Evolutionary conservation across 345 rosid genomes (phyloP).

Genomic region (Aurinia saxatilis): DNA sequence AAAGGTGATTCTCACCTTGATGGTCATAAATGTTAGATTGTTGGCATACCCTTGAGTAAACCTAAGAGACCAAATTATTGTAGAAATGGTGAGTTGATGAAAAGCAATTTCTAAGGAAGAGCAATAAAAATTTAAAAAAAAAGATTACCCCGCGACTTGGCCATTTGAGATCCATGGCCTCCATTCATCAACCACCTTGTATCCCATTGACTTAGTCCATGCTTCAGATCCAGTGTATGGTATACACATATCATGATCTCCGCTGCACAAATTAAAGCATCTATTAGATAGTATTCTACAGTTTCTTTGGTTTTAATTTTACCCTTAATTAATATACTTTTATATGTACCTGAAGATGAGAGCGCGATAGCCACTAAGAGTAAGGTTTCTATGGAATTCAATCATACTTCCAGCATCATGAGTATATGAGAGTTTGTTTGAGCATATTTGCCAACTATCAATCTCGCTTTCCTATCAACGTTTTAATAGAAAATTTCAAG

Average conservation of each 20-base stretch:
- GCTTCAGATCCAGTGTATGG: conserved; percentile 90
- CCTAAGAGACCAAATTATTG: conserved; percentile 28
- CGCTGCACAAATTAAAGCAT: conserved; percentile 33
- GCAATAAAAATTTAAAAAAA: not conserved
- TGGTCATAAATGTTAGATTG: conserved; percentile 73
- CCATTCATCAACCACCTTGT: conserved; percentile 69
- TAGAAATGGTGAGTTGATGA: not conserved
- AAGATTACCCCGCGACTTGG: conserved; percentile 67
- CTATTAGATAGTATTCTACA: not conserved
- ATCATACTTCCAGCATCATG: conserved; percentile 84
- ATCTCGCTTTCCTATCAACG: conserved; percentile 33
- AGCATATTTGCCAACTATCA: conserved; percentile 50
- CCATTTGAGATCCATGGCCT: conserved; percentile 65
- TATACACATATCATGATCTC: conserved; percentile 94
- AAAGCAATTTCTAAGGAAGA: not conserved
- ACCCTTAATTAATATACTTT: not conserved
- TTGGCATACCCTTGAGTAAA: conserved; percentile 63
- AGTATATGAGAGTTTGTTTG: conserved; percentile 29
- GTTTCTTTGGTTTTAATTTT: not conserved
- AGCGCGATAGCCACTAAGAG: conserved; percentile 58
- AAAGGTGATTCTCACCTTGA: conserved; percentile 42
- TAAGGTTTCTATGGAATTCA: conserved; percentile 70
- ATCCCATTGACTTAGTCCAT: conserved; percentile 82
- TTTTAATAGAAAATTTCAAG: not conserved
- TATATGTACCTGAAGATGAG: conserved; percentile 65